These are phyloP conservation scores for Lactarius quietus DNA, from an alignment of 768 basidiomycete species.

Conservation along the genomic window DNA sequence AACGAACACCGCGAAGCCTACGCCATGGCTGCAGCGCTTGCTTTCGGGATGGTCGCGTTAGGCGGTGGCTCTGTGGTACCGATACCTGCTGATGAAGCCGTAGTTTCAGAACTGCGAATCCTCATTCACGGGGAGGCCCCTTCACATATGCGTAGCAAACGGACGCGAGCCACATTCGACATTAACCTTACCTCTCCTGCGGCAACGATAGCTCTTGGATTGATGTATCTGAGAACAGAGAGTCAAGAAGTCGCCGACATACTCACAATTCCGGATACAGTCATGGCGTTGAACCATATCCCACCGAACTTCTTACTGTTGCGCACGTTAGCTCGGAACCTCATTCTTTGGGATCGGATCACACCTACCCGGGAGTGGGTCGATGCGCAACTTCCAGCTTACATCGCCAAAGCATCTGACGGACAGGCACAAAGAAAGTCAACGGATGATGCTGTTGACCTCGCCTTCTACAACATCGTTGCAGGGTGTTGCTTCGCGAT, in stretches of 20 bases:
- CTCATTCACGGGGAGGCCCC: conserved; percentile 73
- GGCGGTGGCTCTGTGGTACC: conserved; percentile 63
- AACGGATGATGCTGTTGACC: conserved; percentile 69
- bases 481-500: conserved; percentile 90
- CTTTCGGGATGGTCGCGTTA: conserved; percentile 96
- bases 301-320: conserved; percentile 86
- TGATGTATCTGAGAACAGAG: conserved; percentile 90
- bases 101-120: conserved; percentile 65
- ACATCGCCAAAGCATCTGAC: too few relatives aligned
- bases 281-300: conserved; percentile 74
- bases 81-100: conserved; percentile 70
- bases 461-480: conserved; percentile 89
- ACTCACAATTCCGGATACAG: conserved; percentile 76
- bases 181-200: conserved; percentile 89
- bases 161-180: conserved; percentile 58
- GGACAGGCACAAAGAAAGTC: conserved; percentile 43
- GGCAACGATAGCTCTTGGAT: conserved; percentile 81
- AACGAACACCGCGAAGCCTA: conserved; percentile 92
- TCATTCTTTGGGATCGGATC: conserved; percentile 88
- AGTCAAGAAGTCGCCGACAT: conserved; percentile 84
- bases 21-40: conserved; percentile 80
- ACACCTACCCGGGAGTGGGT: conserved; percentile 73
- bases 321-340: conserved; percentile 66
- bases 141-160: conserved; percentile 36
- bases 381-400: conserved; percentile 59